Base-by-base conservation (phyloP, 192 early-diverging fungal genomes). In the Funneliformis geosporum region DNA sequence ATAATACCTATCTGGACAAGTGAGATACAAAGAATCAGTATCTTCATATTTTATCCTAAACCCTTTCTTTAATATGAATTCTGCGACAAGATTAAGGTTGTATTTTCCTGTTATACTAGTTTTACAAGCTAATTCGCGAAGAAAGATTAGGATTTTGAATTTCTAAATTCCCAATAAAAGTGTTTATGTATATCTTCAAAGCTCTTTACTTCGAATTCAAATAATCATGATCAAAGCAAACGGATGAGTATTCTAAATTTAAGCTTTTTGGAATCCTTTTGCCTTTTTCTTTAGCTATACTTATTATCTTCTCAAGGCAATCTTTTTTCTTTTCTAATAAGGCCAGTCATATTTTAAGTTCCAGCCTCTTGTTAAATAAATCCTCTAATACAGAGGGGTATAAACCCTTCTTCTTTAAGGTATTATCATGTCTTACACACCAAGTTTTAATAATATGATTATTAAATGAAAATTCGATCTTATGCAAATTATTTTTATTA, bases 401-500 rank as follows among this genome's bases (percentile, higher is more conserved):
- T 33, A 69, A 33, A 28, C 66, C 66, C 25, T 69, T 69, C 38
- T 69, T 69, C 2, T 33, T 33, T 33, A 0, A 33, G 2, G 2
- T 33, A 33, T 33, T 33, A 33, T 33, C 2, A 33, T 69, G 67
- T 69, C 67, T 69, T 14, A 69, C 67, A 69, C 67, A 2, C 38
- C 38, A 69, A 69, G 67, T 38, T 38, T 69, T 10, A 28, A 69
- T 1, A 4, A 69, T 69, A 4, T 1, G 38, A 38, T 69, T 38
- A 69, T 69, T 69, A 69, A 69, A 69, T 38, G 11, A 28, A 69
- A 69, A 69, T 38, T 69, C 27, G 40, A 69, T 69, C 38, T 69
- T 69, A 69, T 69, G 38, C 67, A 69, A 69, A 28, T 69, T 69
- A 69, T 69, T 69, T 69, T 28, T 1, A 69, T 69, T 69, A 38